These are phyloP conservation scores for Gyrodon lividus DNA, from an alignment of 768 basidiomycete species.

Conservation along the genomic window DNA sequence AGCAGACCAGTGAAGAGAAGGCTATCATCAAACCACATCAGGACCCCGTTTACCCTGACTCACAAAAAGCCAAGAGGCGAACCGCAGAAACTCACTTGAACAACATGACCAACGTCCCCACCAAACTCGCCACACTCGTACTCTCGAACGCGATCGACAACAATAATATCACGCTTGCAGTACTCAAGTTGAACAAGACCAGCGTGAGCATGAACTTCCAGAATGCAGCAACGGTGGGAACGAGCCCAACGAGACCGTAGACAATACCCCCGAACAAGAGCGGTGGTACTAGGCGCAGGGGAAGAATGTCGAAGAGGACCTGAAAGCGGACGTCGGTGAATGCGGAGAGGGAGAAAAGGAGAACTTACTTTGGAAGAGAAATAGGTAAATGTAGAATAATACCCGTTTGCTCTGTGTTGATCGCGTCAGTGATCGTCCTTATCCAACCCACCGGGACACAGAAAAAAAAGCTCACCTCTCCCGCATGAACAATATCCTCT, in stretches of 20 bases:
- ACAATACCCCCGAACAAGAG: constrained; percentile 95
- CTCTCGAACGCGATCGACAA: constrained; percentile 87
- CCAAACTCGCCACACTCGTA: constrained; percentile 84
- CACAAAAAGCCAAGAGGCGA: constrained; percentile 1
- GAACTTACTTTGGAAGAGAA: constrained; percentile 81
- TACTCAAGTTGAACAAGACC: constrained; percentile 95
- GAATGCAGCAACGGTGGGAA: constrained; percentile 84
- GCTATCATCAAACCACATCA: constrained; percentile 40
- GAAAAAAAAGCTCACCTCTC: constrained; percentile 62
- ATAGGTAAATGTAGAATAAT: constrained; percentile 96
- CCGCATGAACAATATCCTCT: constrained; percentile 96
- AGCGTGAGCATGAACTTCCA: constrained; percentile 99
- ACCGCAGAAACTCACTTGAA: constrained; percentile 75
- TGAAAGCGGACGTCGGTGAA: constrained; percentile 25
- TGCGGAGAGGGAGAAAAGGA: not conserved
- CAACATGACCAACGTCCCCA: constrained; percentile 95
- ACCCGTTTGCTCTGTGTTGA: constrained; percentile 80
- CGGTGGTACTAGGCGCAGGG: constrained; percentile 91
- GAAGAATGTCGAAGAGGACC: constrained; percentile 96
- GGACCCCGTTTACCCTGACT: not conserved
- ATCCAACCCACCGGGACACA: not conserved
- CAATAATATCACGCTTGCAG: constrained; percentile 88
- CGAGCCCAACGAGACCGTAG: constrained; percentile 92
- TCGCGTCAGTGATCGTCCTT: not conserved
- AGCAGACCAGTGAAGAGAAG: constrained; percentile 93